phyloP scores from a whole-genome alignment of 208 protist genomes.

The Paratrypanosoma confusum region DNA sequence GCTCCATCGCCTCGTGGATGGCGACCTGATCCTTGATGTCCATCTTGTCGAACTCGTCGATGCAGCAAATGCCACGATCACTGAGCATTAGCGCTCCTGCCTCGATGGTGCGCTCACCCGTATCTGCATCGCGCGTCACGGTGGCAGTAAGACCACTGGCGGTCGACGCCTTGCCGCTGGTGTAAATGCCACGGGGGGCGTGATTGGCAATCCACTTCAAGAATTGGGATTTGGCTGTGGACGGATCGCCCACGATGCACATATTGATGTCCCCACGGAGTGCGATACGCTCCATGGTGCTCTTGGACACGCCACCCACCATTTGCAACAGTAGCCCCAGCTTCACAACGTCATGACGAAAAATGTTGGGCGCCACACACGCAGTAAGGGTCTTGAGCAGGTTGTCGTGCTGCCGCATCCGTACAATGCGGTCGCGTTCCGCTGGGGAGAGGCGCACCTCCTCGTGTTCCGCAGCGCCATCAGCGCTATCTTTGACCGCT shows the following conservation, averaged over 20 bases:
- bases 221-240: constrained; percentile 99
- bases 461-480: constrained; percentile 29
- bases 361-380: constrained; percentile 92
- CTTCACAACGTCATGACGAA: constrained; percentile 98
- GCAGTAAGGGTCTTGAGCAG: constrained; percentile 84
- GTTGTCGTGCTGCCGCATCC: constrained; percentile 63
- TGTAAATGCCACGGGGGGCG: constrained; percentile 95
- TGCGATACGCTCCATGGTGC: constrained; percentile 87
- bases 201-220: constrained; percentile 96
- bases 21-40: constrained; percentile 97
- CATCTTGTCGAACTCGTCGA: constrained; percentile 99
- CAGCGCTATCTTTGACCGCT: constrained; percentile 53
- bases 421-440: constrained; percentile 61
- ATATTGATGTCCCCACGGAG: constrained; percentile 99
- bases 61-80: constrained; percentile 99
- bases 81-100: constrained; percentile 99
- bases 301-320: constrained; percentile 98
- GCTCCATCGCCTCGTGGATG: constrained; percentile 99
- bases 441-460: constrained; percentile 53
- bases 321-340: constrained; percentile 97
- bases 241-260: constrained; percentile 98
- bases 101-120: constrained; percentile 99
- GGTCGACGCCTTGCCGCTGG: constrained; percentile 95
- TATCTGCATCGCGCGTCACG: constrained; percentile 97
- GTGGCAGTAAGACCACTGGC: constrained; percentile 96